Evolutionary conservation across 176 grass and related monocot species (phyloP).

Genomic region (Aechmea fasciata): DNA sequence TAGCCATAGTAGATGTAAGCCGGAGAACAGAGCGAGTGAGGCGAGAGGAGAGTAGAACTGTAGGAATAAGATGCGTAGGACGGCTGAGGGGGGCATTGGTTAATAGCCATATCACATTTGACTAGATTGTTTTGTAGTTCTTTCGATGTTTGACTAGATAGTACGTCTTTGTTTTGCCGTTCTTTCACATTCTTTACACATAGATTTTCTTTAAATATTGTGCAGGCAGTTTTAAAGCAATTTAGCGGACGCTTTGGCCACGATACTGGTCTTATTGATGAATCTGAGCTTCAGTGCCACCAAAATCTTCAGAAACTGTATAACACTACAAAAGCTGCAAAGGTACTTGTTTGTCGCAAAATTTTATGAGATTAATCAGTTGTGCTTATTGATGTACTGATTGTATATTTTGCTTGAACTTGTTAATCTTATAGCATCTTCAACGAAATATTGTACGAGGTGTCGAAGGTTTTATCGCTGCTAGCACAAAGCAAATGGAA

Average conservation of each 20-base stretch:
- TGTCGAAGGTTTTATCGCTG: constrained; percentile 64
- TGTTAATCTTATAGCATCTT: constrained; percentile 50
- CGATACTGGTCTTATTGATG: constrained; percentile 80
- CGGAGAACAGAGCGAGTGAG: too few species aligned
- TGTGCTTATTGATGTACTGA: constrained; percentile 5
- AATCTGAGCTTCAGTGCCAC: constrained; percentile 85
- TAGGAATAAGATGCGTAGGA: too few species aligned
- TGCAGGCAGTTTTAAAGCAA: constrained; percentile 77
- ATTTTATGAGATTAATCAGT: not conserved
- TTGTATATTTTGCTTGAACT: constrained; percentile 14
- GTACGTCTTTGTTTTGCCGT: constrained; percentile 5
- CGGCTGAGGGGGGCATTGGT: too few species aligned
- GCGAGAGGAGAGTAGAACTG: too few species aligned
- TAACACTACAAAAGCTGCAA: constrained; percentile 70
- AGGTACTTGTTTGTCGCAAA: constrained; percentile 38
- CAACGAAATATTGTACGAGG: constrained; percentile 74
- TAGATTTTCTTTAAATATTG: constrained; percentile 6
- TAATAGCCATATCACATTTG: too few species aligned
- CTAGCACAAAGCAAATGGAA: constrained; percentile 95
- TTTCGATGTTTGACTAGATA: not conserved
- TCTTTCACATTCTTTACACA: constrained; percentile 9
- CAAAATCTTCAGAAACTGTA: constrained; percentile 79
- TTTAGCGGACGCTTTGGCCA: constrained; percentile 52
- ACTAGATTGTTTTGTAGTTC: not conserved
- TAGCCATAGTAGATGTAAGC: too few species aligned